Base-by-base conservation (phyloP, 192 early-diverging fungal species). In the Allomyces arbusculus region DNA sequence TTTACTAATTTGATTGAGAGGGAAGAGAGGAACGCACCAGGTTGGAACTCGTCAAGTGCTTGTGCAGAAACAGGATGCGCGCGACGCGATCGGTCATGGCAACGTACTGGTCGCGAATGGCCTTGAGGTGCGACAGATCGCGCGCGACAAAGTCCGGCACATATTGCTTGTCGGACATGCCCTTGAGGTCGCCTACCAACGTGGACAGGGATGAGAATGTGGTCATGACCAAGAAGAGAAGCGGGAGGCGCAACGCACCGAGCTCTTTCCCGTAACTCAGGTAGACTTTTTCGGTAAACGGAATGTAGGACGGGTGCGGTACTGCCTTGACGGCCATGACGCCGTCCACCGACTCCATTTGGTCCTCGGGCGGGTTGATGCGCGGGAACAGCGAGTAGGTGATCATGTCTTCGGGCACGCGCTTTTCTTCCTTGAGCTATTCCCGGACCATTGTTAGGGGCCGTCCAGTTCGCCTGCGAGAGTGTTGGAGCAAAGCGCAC, bases 311-410 rank as follows among this genome's bases (percentile, higher is more conserved):
- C 0, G 78, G 78, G 67, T 79, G 78, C n/a, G 74, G 73, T 20
- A 64, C 62, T 0, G 78, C 78, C 44, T 69, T 72, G 7, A 69
- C 72, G 8, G 67, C 70, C 67, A 78, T 64, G 28, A 79, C 73
- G n/a, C 50, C 50, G 24, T 71, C 69, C 23, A 67, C 67, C n/a
- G 62, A 65, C 33, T 76, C 71, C 16, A 68, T 45, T 24, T 70
- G 25, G n/a, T 70, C 68, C 11, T 44, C 28, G 4, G 26, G 63
- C 40, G 78, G 78, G 58, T 70, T 76, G 40, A 79, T 71, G 12
- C 77, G 69, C 19, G 76, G 78, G 24, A 79, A 71, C n/a, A 79
- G 68, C 1, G 74, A 79, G 63, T 72, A 78, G 12, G 67, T 43
- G 19, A 75, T 66, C 10, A 70, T 26, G 33, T 78, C 74, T n/a